A percentile compares a stretch with the other conserved stretches of the same genome.
phyloP scores from a whole-genome alignment of 2,329 filamentous ascomycete species.

The Botrytis aclada region DNA sequence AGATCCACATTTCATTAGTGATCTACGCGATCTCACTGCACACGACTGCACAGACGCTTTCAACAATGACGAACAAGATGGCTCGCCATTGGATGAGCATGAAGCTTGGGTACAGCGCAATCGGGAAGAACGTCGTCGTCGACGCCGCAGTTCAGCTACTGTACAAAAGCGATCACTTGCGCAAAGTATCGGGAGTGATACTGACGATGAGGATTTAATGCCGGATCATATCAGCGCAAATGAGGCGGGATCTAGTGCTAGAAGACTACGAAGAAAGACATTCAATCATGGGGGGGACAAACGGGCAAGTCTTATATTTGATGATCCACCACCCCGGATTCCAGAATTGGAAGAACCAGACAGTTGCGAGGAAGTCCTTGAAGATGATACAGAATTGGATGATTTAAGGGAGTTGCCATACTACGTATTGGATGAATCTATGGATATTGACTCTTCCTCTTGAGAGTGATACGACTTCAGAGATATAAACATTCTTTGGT shows the following conservation, averaged over 20 bases:
- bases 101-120: constrained; percentile 31
- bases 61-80: constrained; percentile 8
- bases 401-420: constrained; percentile 32
- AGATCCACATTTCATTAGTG: constrained; percentile 26
- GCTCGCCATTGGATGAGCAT: constrained; percentile 26
- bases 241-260: constrained; percentile 36
- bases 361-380: constrained; percentile 35
- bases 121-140: constrained; percentile 31
- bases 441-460: constrained; percentile 33
- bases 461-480: constrained; percentile 9
- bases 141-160: constrained; percentile 34
- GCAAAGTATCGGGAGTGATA: constrained; percentile 38
- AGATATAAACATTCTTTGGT: neutral
- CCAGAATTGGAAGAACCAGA: constrained; percentile 38
- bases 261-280: constrained; percentile 35
- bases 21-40: constrained; percentile 30
- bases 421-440: constrained; percentile 30
- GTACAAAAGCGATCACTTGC: constrained; percentile 36
- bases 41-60: constrained; percentile 15
- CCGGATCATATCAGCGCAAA: constrained; percentile 34
- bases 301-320: constrained; percentile 36
- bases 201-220: constrained; percentile 38
- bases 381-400: constrained; percentile 28
- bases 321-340: constrained; percentile 38
- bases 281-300: constrained; percentile 27